Evolutionary conservation across 1,139 yeast genomes (phyloP).

Genomic region (Pneumocystis sp.): DNA sequence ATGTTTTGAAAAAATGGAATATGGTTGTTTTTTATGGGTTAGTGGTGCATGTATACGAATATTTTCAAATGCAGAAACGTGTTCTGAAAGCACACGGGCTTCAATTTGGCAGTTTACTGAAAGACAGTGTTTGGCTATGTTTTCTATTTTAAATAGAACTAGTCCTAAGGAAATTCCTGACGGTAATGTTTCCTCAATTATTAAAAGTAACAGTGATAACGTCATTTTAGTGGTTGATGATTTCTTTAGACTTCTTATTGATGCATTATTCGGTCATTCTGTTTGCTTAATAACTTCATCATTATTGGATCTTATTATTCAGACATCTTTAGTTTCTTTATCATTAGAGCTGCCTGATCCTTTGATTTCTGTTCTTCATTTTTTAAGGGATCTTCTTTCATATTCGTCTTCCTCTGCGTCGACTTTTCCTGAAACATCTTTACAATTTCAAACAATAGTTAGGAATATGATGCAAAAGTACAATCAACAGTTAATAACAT

Average conservation of each 20-base stretch:
- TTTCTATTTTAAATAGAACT: constrained; percentile 23
- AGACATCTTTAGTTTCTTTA: constrained; percentile 45
- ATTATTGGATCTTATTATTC: constrained; percentile 42
- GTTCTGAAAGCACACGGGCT: constrained; percentile 23
- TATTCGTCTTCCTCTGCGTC: constrained; percentile 82
- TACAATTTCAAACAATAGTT: constrained; percentile 37
- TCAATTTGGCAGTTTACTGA: constrained; percentile 39
- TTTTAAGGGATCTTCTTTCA: constrained; percentile 58
- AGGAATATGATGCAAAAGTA: constrained; percentile 26
- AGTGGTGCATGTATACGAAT: constrained; percentile 72
- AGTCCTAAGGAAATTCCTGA: constrained; percentile 43
- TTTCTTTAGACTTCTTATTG: constrained; percentile 71
- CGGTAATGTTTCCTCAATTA: constrained; percentile 16
- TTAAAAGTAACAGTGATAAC: not conserved
- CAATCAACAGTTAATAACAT: constrained; percentile 43
- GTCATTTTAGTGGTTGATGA: constrained; percentile 46
- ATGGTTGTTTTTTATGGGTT: constrained; percentile 82
- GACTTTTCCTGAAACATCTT: constrained; percentile 47
- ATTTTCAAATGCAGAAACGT: constrained; percentile 41
- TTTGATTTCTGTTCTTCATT: constrained; percentile 54
- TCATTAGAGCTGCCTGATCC: constrained; percentile 57
- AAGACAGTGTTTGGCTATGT: constrained; percentile 33
- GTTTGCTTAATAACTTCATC: constrained; percentile 43
- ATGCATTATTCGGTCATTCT: constrained; percentile 67
- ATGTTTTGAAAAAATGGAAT: constrained; percentile 54